Conservation (phyloP, 2,329 filamentous ascomycete species). For the Neocatenulostroma microsporum region DNA sequence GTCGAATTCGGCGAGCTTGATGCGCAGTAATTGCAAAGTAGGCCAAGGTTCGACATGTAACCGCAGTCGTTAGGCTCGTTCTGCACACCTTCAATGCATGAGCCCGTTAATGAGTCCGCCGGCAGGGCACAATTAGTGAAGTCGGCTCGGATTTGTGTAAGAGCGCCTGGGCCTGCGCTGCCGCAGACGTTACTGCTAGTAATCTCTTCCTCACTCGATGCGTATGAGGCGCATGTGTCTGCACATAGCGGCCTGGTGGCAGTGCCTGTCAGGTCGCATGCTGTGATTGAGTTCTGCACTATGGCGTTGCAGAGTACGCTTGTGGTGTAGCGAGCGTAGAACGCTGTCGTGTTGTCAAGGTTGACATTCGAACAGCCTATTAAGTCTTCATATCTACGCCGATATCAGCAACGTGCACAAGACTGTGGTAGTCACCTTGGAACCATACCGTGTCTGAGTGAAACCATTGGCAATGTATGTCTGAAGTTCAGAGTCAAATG, state of each 20-base stretch:
- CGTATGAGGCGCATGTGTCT: conserved; percentile 78
- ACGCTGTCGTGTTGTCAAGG: conserved; percentile 66
- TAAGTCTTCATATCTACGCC: conserved; percentile 64
- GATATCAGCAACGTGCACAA: conserved; percentile 24
- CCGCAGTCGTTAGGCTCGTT: conserved; percentile 89
- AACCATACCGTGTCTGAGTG: conserved; percentile 62
- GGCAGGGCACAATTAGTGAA: conserved; percentile 85
- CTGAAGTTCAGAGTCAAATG: conserved; percentile 69
- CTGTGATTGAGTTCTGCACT: conserved; percentile 72
- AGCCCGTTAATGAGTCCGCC: conserved; percentile 63
- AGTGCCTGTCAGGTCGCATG: conserved; percentile 59
- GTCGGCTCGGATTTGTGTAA: conserved; percentile 77
- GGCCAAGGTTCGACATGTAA: conserved; percentile 61
- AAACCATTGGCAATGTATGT: conserved; percentile 69
- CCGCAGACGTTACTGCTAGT: conserved; percentile 69
- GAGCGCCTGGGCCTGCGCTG: conserved; percentile 53
- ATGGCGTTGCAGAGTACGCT: conserved; percentile 90
- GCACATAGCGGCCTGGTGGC: conserved; percentile 74
- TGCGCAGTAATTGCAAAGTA: conserved; percentile 81
- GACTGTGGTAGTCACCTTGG: background rate
- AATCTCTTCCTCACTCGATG: conserved; percentile 81
- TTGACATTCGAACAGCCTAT: conserved; percentile 75
- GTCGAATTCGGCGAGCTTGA: conserved; percentile 81
- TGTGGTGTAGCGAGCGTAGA: conserved; percentile 89
- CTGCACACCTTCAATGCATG: conserved; percentile 64